Base-by-base conservation (phyloP, 352 stramenopile species). In the Phytophthora podocarpi region DNA sequence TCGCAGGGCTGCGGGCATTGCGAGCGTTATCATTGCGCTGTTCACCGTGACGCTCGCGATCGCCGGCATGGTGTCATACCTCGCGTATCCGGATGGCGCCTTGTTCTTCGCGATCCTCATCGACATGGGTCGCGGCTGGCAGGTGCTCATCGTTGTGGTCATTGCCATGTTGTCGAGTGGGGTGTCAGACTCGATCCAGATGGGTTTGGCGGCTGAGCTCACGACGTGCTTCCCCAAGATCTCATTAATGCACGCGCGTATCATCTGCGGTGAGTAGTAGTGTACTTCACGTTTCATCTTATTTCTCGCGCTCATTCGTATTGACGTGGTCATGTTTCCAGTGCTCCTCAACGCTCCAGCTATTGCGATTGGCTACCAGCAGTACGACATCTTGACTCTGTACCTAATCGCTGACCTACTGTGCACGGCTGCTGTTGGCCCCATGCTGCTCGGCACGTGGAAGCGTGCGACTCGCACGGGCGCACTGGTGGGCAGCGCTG, bases 351-450 rank as follows among this genome's bases (percentile, higher is more conserved):
- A 85, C 45, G 70, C 87, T 12, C 80, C 83, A 5, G 83, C 83
- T 10, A 82, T 90, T 48, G 46, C 76, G 5, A 88, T 93, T 41
- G 83, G 80, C 8, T 72, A 87, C 42, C 79, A 90, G 47, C 54
- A 79, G 43, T 87, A 85, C 60, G 63, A 87, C 49, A 87, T 93
- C 40, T 47, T 93, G 53, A 87, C 65, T 34, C 76, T 93, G 13
- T 90, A 90, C 37, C 59, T 93, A 18, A 93, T 93, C 43, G 80
- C 83, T 15, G 83, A 93, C 42, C 45, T 93, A 55, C 50, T 93
- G 13, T 93, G 83, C 52, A 89, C 81, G 18, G 83, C 83, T 24
- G 81, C 83, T 0, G 76, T 92, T 31, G 83, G 83, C 0, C 83
- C 83, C 4, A 90, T 92, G 79, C 67, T 92, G n/a, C 70, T 92